Evolutionary conservation across 495 filamentous ascomycete species (phyloP), one percentile per base, ranked within the genome.

Genomic region (Xylona heveae): DNA sequence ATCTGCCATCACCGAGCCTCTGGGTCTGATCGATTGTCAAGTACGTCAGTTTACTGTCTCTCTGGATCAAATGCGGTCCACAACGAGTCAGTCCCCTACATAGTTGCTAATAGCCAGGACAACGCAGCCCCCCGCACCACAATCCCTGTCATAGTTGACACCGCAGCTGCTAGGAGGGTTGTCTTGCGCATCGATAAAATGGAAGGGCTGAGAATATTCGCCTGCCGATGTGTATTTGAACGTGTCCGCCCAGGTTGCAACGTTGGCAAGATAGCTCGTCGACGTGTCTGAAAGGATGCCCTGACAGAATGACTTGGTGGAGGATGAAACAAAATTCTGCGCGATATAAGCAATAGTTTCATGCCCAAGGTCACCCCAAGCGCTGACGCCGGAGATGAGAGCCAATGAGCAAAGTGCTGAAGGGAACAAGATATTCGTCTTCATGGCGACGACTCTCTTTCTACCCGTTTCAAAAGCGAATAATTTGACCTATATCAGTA

Each of bases 161-260:
- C 51, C 60, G 51, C 74, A 79, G 22, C 45, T 52, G 4, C 38
- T 24, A 0, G 73, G 73, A 23, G 74, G 74, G 34, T 48, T 40
- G 55, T 79, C 74, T 29, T 69, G 53, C 7, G 74, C 70, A 44
- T 79, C 74, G 51, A 79, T 78, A 55, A 61, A 79, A 52, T 79
- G 74, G 48, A 71, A 69, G 12, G 57, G 57, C n/a, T 50, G 52
- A 6, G 56, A 61, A 47, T 64, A 74, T 21, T 51, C 52, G 12
- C 67, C 64, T 39, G 55, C 66, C 41, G 61, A 54, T 7, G 63
- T 67, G 47, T 71, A 70, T 17, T 64, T 53, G 42, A 67, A 61
- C 31, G 55, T 59, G 49, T 75, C 71, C 9, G 71, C 66, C 71
- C 71, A 76, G 2, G 63, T 70, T 1, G 71, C 64, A 8, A 71